A percentile compares a stretch with the other conserved stretches of the same genome.
Evolutionary conservation across 1,139 yeast genomes (phyloP).

Genomic region (Yamadazyma sp.): DNA sequence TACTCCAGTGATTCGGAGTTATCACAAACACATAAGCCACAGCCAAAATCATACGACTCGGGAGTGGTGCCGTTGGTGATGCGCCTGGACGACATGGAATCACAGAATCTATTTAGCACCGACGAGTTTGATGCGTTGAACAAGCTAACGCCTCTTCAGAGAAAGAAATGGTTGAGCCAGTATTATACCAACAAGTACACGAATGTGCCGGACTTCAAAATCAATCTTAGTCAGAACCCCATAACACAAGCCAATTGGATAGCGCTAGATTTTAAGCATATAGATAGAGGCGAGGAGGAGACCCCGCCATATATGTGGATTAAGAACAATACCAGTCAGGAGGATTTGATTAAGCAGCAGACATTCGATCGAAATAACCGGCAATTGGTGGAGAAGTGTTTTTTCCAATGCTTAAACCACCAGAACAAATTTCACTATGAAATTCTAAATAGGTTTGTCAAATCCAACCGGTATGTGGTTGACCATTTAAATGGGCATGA

Average conservation of each 20-base stretch:
- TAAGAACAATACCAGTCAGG: constrained; percentile 20
- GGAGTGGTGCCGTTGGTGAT: neutral
- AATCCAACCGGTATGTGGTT: constrained; percentile 2
- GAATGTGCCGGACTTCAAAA: constrained; percentile 19
- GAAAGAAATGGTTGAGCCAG: constrained; percentile 28
- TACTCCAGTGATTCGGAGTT: constrained; percentile 11
- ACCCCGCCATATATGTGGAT: constrained; percentile 19
- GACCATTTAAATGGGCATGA: neutral
- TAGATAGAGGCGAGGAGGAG: constrained; percentile 14
- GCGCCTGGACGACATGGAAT: neutral
- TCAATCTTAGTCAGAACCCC: constrained; percentile 29
- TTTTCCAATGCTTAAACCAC: constrained; percentile 8
- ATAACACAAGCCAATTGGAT: constrained; percentile 37
- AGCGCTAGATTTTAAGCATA: constrained; percentile 41
- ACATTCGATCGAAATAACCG: constrained; percentile 6
- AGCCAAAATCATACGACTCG: neutral
- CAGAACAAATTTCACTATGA: constrained; percentile 11
- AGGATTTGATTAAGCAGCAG: constrained; percentile 17
- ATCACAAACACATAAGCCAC: neutral
- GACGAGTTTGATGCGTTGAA: constrained; percentile 7
- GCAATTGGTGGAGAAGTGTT: constrained; percentile 5
- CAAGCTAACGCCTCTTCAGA: constrained; percentile 26
- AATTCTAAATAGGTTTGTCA: constrained; percentile 13
- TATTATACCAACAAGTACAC: constrained; percentile 25
- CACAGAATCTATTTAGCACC: neutral